Conservation (phyloP, 257 asterid genomes). For the Solanum habrochaites region DNA sequence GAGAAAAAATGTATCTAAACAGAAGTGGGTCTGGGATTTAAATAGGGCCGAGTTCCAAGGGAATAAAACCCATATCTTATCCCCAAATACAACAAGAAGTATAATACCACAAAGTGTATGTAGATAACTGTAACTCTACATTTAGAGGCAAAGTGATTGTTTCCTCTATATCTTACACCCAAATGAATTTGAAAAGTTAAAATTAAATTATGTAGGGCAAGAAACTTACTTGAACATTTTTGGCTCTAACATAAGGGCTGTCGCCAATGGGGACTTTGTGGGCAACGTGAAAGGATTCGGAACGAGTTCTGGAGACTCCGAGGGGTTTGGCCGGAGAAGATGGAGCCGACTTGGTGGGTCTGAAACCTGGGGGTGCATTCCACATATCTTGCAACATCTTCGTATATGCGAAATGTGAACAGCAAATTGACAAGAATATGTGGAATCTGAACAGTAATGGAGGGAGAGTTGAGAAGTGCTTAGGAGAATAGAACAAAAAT, state of each 20-base stretch:
- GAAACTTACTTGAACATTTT: constrained; percentile 75
- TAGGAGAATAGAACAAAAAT: background rate
- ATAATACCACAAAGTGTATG: background rate
- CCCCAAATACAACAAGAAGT: background rate
- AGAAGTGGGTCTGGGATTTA: background rate
- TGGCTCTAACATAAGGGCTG: constrained; percentile 84
- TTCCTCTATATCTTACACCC: background rate
- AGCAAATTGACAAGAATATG: background rate
- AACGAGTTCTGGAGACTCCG: constrained; percentile 57
- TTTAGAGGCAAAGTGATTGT: background rate
- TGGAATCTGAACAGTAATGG: background rate
- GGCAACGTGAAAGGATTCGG: constrained; percentile 62
- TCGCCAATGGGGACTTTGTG: constrained; percentile 96
- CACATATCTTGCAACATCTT: constrained; percentile 81
- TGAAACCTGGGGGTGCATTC: constrained; percentile 86
- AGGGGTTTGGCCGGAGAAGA: constrained; percentile 88
- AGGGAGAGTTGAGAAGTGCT: background rate
- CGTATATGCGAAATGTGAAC: background rate
- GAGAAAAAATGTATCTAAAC: background rate
- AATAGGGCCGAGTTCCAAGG: background rate
- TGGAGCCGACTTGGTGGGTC: constrained; percentile 88
- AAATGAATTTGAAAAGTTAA: background rate
- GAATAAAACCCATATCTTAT: background rate
- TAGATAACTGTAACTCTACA: background rate
- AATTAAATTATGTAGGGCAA: background rate